These are phyloP conservation scores for Beauveria varroae DNA, from an alignment of 2,329 filamentous ascomycete species.

Conservation along the genomic window DNA sequence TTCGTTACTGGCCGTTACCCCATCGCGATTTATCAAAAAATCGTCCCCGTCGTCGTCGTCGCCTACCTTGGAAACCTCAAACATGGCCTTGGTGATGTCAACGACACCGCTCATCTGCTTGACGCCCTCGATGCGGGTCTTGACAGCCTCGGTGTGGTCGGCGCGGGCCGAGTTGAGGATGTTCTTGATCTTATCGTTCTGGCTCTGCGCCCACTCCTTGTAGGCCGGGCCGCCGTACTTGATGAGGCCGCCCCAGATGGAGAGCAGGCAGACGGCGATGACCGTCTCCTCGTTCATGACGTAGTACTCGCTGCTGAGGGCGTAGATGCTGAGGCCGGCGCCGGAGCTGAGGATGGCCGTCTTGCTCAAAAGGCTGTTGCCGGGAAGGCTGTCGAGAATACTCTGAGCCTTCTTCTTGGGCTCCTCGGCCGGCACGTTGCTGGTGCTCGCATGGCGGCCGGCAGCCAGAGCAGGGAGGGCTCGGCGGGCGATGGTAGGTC, in stretches of 20 bases:
- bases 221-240: conserved; percentile 92
- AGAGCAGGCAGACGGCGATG: conserved; percentile 84
- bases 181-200: conserved; percentile 87
- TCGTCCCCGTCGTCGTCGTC: conserved; percentile 8
- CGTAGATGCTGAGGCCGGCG: conserved; percentile 84
- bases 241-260: conserved; percentile 85
- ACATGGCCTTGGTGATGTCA: conserved; percentile 93
- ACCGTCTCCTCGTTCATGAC: conserved; percentile 99
- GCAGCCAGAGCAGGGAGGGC: conserved; percentile 66
- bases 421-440: conserved; percentile 73
- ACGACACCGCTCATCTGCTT: conserved; percentile 91
- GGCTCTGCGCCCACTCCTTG: conserved; percentile 81
- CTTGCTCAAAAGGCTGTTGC: conserved; percentile 89
- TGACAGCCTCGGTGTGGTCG: conserved; percentile 93
- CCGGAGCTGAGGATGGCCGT: conserved; percentile 91
- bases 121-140: conserved; percentile 88
- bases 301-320: conserved; percentile 99
- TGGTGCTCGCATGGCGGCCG: conserved; percentile 58
- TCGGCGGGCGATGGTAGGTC: conserved; percentile 70
- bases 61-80: conserved; percentile 92
- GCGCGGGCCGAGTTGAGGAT: conserved; percentile 90
- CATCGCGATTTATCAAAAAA: not conserved
- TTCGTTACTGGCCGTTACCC: not conserved
- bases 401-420: conserved; percentile 97
- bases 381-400: conserved; percentile 86